Conservation (phyloP, 2,329 filamentous ascomycete genomes). For the Hymenotorrendiella dingleyae region DNA sequence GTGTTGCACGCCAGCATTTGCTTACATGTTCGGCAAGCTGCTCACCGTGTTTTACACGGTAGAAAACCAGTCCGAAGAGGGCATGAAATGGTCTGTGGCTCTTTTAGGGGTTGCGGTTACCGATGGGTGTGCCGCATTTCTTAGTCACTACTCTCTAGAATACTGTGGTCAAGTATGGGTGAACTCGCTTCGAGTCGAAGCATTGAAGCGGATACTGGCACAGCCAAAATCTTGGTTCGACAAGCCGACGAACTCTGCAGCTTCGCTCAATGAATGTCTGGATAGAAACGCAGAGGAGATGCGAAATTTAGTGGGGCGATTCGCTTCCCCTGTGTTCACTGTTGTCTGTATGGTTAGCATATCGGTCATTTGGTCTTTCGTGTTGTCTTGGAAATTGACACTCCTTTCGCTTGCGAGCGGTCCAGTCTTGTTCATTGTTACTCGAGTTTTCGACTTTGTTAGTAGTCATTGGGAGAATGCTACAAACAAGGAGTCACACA, state of each 20-base stretch:
- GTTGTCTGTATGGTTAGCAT: slow-evolving; percentile 60
- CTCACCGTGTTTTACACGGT: slow-evolving; percentile 61
- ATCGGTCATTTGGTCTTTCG: slow-evolving; percentile 69
- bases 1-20: slow-evolving; percentile 52
- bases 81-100: slow-evolving; percentile 56
- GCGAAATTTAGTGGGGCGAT: slow-evolving; percentile 73
- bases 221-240: slow-evolving; percentile 81
- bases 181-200: slow-evolving; percentile 60
- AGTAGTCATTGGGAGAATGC: slow-evolving; percentile 67
- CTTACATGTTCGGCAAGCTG: slow-evolving; percentile 68
- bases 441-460: slow-evolving; percentile 57
- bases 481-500: slow-evolving; percentile 57
- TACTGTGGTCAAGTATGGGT: slow-evolving; percentile 70
- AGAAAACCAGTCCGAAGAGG: slow-evolving; percentile 15
- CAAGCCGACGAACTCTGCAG: slow-evolving; percentile 55
- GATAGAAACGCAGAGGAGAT: slow-evolving; percentile 84
- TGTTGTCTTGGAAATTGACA: slow-evolving; percentile 73
- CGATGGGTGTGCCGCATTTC: slow-evolving; percentile 61
- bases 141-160: slow-evolving; percentile 68
- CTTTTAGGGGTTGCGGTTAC: slow-evolving; percentile 62
- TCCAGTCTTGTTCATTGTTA: slow-evolving; percentile 61
- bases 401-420: slow-evolving; percentile 65
- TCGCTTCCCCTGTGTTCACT: slow-evolving; percentile 64
- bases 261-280: slow-evolving; percentile 62
- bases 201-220: slow-evolving; percentile 62